phyloP scores from a whole-genome alignment of 768 basidiomycete genomes.

The Tylopilus felleus region DNA sequence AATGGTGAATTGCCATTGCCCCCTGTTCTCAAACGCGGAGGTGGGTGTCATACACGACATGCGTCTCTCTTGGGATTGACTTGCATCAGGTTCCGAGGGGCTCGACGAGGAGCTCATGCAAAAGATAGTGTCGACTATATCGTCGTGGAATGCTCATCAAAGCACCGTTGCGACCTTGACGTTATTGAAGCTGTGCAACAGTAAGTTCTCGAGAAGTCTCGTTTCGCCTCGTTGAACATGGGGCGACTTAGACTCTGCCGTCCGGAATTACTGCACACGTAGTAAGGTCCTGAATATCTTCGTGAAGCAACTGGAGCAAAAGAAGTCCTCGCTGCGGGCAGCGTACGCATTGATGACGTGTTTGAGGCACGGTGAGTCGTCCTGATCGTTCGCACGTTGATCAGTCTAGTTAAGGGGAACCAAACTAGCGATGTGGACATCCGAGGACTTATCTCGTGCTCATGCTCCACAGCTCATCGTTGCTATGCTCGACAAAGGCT shows the following conservation, averaged over 20 bases:
- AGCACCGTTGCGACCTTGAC: slow-evolving; percentile 7
- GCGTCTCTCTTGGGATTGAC: not conserved
- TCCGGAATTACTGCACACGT: not conserved
- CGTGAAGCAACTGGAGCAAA: not conserved
- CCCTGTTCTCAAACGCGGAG: not conserved
- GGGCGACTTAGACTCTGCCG: not conserved
- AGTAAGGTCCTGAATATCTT: not conserved
- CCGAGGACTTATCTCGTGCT: not conserved
- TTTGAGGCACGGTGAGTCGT: not conserved
- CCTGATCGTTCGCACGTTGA: not conserved
- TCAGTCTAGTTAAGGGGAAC: too few species aligned
- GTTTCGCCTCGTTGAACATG: not conserved
- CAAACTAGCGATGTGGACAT: not conserved
- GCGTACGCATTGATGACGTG: slow-evolving; percentile 7
- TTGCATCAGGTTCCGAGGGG: not conserved
- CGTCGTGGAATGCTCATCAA: not conserved
- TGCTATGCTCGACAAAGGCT: slow-evolving; percentile 9
- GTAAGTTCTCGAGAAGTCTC: not conserved
- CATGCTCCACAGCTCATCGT: not conserved
- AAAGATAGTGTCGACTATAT: not conserved
- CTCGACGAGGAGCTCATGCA: not conserved
- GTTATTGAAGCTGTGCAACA: slow-evolving; percentile 8
- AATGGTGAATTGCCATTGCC: not conserved
- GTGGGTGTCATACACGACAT: not conserved
- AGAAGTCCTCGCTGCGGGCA: slow-evolving; percentile 4